These are phyloP conservation scores for Tetragonia tetragonoides DNA, from an alignment of 148 eudicot species.

Conservation along the genomic window DNA sequence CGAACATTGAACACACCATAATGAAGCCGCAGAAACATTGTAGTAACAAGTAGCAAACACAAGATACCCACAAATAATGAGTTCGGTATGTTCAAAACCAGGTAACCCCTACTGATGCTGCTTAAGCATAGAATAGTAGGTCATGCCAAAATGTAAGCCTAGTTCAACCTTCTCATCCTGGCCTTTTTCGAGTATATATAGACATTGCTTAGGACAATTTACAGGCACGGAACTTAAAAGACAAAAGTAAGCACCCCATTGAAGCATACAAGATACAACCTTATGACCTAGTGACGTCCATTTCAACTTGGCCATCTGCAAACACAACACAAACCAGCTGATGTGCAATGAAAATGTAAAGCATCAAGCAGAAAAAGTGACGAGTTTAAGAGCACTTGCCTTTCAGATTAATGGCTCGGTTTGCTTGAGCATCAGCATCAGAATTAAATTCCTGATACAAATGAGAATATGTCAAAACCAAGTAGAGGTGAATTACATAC, in stretches of 20 bases:
- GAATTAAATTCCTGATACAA: slow-evolving; percentile 55
- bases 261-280: neutral
- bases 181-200: neutral
- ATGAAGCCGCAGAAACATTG: neutral
- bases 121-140: no score
- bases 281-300: slow-evolving; percentile 21
- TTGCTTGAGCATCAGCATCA: slow-evolving; percentile 82
- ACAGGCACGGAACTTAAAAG: neutral
- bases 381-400: slow-evolving; percentile 32
- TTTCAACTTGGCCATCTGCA: slow-evolving; percentile 54
- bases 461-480: neutral
- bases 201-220: neutral
- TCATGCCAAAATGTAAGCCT: no score
- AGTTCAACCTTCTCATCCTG: neutral
- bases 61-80: no score
- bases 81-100: no score
- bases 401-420: slow-evolving; percentile 49
- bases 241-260: neutral
- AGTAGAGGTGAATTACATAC: neutral
- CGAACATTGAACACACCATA: neutral
- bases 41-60: no score
- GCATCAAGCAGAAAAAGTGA: neutral
- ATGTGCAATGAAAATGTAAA: neutral
- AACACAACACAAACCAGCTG: neutral
- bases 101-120: no score